Evolutionary conservation across 2,329 filamentous ascomycete genomes (phyloP), one percentile per base, ranked within the genome.

Genomic region (Chlorencoelia australis): DNA sequence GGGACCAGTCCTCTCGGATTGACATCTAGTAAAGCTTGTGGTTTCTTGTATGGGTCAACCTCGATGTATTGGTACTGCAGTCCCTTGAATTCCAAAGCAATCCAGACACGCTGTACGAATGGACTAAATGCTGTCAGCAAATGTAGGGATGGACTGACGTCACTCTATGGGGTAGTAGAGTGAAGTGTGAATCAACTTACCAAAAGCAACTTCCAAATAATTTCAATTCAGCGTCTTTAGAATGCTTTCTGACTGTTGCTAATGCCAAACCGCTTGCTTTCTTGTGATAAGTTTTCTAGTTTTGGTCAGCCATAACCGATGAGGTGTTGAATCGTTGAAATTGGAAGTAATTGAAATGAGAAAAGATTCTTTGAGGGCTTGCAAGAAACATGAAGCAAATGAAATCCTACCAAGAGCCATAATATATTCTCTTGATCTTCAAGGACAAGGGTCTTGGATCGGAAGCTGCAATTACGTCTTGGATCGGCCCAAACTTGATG

Each of bases 101-200:
- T 91, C 86, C 86, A 94, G 17, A 91, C 82, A 13, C 85, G 75
- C 55, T 93, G 85, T 2, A 86, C 85, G 55, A 89, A 91, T 17
- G 85, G 85, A 53, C 81, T 56, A 17, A 16, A 35, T 18, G 11
- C 28, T 35, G 28, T 44, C 30, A 49, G 39, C 33, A 21, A 22
- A 15, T 28, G 11, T 21, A 7, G 34, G 36, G 35, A 42, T 20
- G 36, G 21, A 35, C 36, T 47, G 45, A 44, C 32, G 30, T 41
- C 24, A 40, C 40, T 26, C n/a, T 35, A 24, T 20, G 13, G 24
- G 8, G 14, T 34, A 14, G 19, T 18, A 30, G 26, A 11, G 28
- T 33, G 5, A 31, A n/a, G n/a, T n/a, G n/a, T n/a, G 33, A 21
- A 33, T 27, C 39, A 29, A 59, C 66, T 50, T 63, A 85, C 82